Percentiles rank a stretch among this genome's conserved stretches.
Conservation (phyloP, 176 grass and related monocot genomes). For the Urochloa ruziziensis region DNA sequence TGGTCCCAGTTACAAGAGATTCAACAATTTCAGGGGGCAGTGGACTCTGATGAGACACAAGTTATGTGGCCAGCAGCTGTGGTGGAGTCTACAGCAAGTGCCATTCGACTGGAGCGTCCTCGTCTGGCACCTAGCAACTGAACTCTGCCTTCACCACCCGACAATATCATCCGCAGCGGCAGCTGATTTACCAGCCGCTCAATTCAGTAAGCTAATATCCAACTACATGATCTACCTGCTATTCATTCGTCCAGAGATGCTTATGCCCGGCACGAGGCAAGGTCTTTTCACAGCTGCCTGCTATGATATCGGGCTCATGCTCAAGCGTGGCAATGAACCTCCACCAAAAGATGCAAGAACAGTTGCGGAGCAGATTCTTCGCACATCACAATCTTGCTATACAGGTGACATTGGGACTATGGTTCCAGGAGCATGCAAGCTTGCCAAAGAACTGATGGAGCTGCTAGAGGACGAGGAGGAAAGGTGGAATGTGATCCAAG, state of each 20-base stretch:
- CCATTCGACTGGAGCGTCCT: neutral
- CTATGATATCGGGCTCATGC: neutral
- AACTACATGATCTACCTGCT: slow-evolving; percentile 13
- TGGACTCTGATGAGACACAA: neutral
- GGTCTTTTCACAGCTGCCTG: neutral
- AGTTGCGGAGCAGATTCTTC: neutral
- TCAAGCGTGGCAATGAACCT: neutral
- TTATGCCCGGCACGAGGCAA: neutral
- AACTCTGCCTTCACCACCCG: neutral
- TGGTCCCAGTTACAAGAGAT: neutral
- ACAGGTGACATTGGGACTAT: neutral
- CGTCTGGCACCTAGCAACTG: neutral
- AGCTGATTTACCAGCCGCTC: neutral
- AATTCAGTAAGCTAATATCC: neutral
- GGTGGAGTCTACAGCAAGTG: neutral
- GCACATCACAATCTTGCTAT: neutral
- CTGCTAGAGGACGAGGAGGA: neutral
- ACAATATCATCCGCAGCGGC: neutral
- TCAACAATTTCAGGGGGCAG: neutral
- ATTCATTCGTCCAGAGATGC: neutral
- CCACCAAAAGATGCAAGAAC: too few species aligned
- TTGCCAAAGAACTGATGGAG: neutral
- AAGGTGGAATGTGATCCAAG: neutral
- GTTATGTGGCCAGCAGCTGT: neutral
- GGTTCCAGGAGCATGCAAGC: neutral